Evolutionary conservation across 2,329 filamentous ascomycete genomes (phyloP).

Genomic region (Fusarium sulawesiense): DNA sequence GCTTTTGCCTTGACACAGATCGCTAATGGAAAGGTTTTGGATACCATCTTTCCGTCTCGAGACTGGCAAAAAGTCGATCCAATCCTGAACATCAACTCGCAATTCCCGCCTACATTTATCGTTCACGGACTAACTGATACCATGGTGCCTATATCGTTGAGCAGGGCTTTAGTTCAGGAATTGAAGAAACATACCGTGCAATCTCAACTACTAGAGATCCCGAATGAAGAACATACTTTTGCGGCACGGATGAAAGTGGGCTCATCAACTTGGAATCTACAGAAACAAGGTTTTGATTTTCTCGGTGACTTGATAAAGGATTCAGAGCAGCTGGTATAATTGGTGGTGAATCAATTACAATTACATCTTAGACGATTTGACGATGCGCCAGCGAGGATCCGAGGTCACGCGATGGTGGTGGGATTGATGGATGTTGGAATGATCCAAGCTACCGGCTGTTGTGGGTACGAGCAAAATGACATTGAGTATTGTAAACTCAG

Average conservation of each 20-base stretch:
- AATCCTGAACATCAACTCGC: background rate
- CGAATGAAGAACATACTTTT: constrained; percentile 6
- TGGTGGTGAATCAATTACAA: background rate
- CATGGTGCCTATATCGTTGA: background rate
- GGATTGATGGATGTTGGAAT: too few relatives aligned
- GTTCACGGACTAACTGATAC: background rate
- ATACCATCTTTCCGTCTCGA: background rate
- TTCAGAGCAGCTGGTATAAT: background rate
- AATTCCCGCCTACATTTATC: background rate
- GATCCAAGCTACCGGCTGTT: too few relatives aligned
- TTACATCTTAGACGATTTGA: background rate
- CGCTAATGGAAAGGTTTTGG: background rate
- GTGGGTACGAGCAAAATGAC: too few relatives aligned
- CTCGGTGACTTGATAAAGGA: background rate
- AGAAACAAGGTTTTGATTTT: background rate
- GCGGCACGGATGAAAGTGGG: constrained; percentile 1
- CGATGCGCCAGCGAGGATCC: too few relatives aligned
- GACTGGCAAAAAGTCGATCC: constrained; percentile 1
- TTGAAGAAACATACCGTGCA: background rate
- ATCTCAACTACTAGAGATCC: background rate
- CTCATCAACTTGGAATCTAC: background rate
- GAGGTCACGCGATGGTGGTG: too few relatives aligned
- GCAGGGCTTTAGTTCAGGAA: background rate
- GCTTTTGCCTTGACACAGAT: constrained; percentile 6
- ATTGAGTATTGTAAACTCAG: too few relatives aligned